Base-by-base conservation (phyloP, 2,329 filamentous ascomycete species). In the Trichoderma sp. region DNA sequence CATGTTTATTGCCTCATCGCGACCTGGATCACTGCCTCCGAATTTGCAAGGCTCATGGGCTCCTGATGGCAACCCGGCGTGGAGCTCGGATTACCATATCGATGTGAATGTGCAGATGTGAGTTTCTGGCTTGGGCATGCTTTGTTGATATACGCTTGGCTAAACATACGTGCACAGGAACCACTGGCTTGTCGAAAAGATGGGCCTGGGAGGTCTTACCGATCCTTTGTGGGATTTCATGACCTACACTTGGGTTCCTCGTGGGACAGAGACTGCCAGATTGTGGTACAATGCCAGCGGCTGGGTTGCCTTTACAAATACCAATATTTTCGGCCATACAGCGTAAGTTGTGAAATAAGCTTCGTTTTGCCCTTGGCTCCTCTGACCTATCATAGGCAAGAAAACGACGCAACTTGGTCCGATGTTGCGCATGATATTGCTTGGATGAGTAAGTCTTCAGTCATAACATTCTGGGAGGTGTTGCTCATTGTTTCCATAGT, bases 11-110 rank as follows among this genome's bases (percentile, higher is more conserved):
- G 82, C 83, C 0, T 86, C 85, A 0, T 87, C 85, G 2, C 80
- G 87, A 4, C 75, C 79, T 0, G 83, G 83, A 43, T 82, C 81
- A 0, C 79, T 89, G 0, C 87, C 87, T 0, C 80, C 86, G 0
- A 89, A 88, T 69, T 79, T 89, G 0, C 85, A 87, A 73, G 87
- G 87, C 0, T 80, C 81, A n/a, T 89, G 87, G 87, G 83, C 82
- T 6, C 81, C 85, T 57, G 75, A 79, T 0, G 74, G 84, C 43
- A 76, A 71, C 65, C 72, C 77, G 35, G 71, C 74, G 27, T 73
- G 87, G 87, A 81, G 82, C n/a, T 83, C 79, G 1, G 86, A 89
- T 71, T 89, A 88, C 67, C 86, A 88, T 66, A 79, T 83, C 49
- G 86, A 89, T 71, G 88, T 89, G 73, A 89, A 89, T 70, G 69